A percentile compares a stretch with the other conserved stretches of the same genome.
Evolutionary conservation across 2,329 filamentous ascomycete genomes (phyloP).

Genomic region (Zymoseptoria ardabiliae): DNA sequence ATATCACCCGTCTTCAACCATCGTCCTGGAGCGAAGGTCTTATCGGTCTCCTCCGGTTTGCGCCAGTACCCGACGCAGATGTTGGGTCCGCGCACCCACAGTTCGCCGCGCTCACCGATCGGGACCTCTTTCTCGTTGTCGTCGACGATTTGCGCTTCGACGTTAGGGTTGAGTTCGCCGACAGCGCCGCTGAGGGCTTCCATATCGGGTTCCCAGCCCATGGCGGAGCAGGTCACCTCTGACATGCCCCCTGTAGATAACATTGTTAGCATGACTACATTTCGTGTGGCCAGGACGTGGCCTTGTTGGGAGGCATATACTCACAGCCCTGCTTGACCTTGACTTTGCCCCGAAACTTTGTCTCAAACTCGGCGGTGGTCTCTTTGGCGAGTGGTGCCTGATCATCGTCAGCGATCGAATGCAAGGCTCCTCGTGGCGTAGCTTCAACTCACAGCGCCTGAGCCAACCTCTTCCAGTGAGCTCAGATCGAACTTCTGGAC

Average conservation of each 20-base stretch:
- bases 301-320: neutral
- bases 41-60: slow-evolving; percentile 58
- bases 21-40: slow-evolving; percentile 54
- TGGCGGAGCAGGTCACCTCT: slow-evolving; percentile 64
- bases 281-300: neutral
- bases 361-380: slow-evolving; percentile 8
- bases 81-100: slow-evolving; percentile 66
- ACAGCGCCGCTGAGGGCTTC: slow-evolving; percentile 45
- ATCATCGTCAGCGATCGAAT: too few relatives aligned
- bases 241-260: slow-evolving; percentile 63
- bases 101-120: slow-evolving; percentile 54
- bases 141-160: slow-evolving; percentile 59
- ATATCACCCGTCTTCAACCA: slow-evolving; percentile 70
- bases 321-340: slow-evolving; percentile 51
- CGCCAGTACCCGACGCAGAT: slow-evolving; percentile 73
- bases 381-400: slow-evolving; percentile 46
- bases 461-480: slow-evolving; percentile 52
- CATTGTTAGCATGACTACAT: neutral
- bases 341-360: slow-evolving; percentile 49
- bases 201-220: slow-evolving; percentile 53
- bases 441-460: slow-evolving; percentile 49
- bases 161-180: slow-evolving; percentile 63
- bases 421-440: too few relatives aligned
- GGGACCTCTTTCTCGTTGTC: slow-evolving; percentile 48
- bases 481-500: slow-evolving; percentile 61